Conservation (phyloP, 2,329 filamentous ascomycete genomes). For the Penicillium sclerotiorum region DNA sequence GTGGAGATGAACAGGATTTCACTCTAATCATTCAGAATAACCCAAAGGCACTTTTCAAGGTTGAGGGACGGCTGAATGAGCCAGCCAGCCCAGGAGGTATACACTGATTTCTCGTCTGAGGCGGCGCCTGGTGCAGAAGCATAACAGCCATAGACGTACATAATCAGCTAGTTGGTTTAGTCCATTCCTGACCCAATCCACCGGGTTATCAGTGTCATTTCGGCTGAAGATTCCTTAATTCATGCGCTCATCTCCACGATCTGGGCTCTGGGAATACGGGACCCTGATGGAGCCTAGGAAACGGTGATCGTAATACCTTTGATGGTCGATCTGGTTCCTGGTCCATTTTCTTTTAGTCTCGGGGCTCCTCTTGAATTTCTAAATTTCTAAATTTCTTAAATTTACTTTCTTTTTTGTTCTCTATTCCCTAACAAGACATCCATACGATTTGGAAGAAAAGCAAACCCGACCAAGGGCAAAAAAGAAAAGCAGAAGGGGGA, state of each 20-base stretch:
- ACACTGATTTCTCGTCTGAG: too few relatives aligned
- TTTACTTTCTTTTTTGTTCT: constrained; percentile 3
- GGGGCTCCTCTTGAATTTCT: background rate
- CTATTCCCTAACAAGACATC: background rate
- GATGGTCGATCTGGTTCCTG: constrained; percentile 30
- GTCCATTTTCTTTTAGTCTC: constrained; percentile 3
- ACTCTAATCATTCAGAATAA: too few relatives aligned
- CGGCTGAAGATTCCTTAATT: constrained; percentile 34
- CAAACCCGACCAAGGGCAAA: too few relatives aligned
- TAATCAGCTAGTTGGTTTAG: background rate
- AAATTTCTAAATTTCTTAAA: constrained; percentile 8
- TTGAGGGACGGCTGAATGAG: too few relatives aligned
- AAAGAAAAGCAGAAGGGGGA: background rate
- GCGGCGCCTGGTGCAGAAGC: too few relatives aligned
- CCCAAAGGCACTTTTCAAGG: too few relatives aligned
- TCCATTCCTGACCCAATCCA: constrained; percentile 3
- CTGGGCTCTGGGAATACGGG: constrained; percentile 17
- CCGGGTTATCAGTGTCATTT: constrained; percentile 20
- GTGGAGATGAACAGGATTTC: too few relatives aligned
- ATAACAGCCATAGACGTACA: background rate
- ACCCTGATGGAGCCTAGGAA: constrained; percentile 27
- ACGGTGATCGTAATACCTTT: constrained; percentile 26
- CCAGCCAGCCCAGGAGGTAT: too few relatives aligned
- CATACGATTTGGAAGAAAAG: too few relatives aligned
- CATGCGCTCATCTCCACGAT: constrained; percentile 27